These are phyloP conservation scores for Saccharata proteae DNA, from an alignment of 2,329 filamentous ascomycete species.

Conservation along the genomic window DNA sequence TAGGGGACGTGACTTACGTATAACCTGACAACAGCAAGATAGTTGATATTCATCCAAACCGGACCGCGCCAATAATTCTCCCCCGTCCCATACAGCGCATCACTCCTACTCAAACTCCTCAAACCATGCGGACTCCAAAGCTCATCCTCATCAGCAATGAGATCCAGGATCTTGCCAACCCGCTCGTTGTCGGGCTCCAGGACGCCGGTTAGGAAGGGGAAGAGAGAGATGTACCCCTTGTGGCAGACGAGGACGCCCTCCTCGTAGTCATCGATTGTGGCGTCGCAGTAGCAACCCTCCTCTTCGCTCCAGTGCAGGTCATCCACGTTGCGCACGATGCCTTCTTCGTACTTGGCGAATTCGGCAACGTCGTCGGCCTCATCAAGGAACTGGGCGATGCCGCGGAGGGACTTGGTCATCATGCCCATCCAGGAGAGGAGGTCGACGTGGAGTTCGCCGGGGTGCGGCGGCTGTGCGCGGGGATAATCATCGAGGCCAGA, in stretches of 20 bases:
- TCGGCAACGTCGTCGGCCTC: slow-evolving; percentile 64
- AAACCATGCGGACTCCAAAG: slow-evolving; percentile 89
- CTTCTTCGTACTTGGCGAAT: slow-evolving; percentile 59
- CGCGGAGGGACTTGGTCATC: slow-evolving; percentile 76
- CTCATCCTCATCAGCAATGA: slow-evolving; percentile 70
- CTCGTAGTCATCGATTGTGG: slow-evolving; percentile 89
- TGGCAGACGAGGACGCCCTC: slow-evolving; percentile 85
- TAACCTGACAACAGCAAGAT: slow-evolving; percentile 66
- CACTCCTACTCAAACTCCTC: slow-evolving; percentile 72
- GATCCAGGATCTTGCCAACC: slow-evolving; percentile 60
- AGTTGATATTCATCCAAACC: slow-evolving; percentile 92
- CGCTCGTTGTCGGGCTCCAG: slow-evolving; percentile 61
- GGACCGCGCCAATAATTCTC: slow-evolving; percentile 97
- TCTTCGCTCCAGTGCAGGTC: slow-evolving; percentile 86
- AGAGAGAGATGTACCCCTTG: slow-evolving; percentile 89
- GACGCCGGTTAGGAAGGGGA: slow-evolving; percentile 81
- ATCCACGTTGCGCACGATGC: slow-evolving; percentile 74
- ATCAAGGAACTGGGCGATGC: slow-evolving; percentile 64
- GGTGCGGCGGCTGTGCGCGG: slow-evolving; percentile 82
- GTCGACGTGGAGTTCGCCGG: slow-evolving; percentile 90
- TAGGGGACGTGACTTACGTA: slow-evolving; percentile 44
- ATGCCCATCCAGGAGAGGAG: slow-evolving; percentile 96
- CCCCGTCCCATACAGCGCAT: slow-evolving; percentile 72
- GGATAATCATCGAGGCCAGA: slow-evolving; percentile 96
- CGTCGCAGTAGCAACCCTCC: slow-evolving; percentile 79